Evolutionary conservation across 1,284 basidiomycete species (phyloP), one percentile per base, ranked within the genome.

Genomic region (Puccinia horiana): DNA sequence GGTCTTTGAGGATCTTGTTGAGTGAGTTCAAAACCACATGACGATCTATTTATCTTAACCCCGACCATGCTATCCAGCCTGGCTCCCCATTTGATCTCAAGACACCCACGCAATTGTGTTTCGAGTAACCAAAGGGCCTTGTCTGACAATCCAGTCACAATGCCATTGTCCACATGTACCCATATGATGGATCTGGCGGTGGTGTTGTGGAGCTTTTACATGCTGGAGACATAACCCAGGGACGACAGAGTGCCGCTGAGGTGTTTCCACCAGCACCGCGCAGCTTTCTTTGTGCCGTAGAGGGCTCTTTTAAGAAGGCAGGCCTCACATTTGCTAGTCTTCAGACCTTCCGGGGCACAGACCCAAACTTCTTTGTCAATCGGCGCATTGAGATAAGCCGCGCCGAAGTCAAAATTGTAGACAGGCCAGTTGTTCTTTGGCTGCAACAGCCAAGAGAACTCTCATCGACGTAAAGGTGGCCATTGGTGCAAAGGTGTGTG

Each of bases 401-500:
- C 49, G 4, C 11, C 49, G 20, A 52, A 52, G 44, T 79, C 67
- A 72, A 79, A 79, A n/a, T n/a, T n/a, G n/a, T n/a, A n/a, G n/a
- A n/a, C n/a, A n/a, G n/a, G n/a, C n/a, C n/a, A 79, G 12, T 70
- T 56, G 29, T 40, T 20, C n/a, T n/a, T n/a, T 16, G 1, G 47
- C 63, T 4, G 76, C 61, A 32, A 79, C 3, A 1, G 76, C 29
- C 1, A 79, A 32, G 2, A 79, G 2, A 11, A 69, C 16, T 18
- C 26, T 11, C 20, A 79, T 37, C 1, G 67, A 70, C 14, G 26
- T 29, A 32, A 79, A 79, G 3, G 42, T 63, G 0, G 76, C 44
- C 5, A 67, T 79, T 2, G 83, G 78, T 2, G 83, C 37, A 69
- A 63, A 84, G 29, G 49, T 52, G 49, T 52, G 49, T 12, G 49